Percentiles rank a stretch among this genome's conserved stretches.
phyloP scores from a whole-genome alignment of 2,329 filamentous ascomycete species.

The Aspergillus sclerotialis region DNA sequence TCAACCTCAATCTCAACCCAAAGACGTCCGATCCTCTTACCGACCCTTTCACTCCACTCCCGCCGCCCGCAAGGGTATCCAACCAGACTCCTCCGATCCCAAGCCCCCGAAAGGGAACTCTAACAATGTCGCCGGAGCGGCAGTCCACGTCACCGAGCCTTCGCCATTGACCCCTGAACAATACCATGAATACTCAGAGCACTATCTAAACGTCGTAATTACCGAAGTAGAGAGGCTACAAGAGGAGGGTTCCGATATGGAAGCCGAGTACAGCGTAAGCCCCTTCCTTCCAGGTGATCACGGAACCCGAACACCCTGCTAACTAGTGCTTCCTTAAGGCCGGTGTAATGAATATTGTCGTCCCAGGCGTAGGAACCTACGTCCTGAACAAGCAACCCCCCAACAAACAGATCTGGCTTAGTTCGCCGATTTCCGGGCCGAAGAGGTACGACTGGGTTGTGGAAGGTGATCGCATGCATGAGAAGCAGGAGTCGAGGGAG shows the following conservation, averaged over 20 bases:
- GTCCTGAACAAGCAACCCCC: conserved; percentile 98
- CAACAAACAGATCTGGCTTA: conserved; percentile 96
- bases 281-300: background rate
- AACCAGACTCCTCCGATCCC: conserved; percentile 54
- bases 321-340: conserved; percentile 47
- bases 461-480: conserved; percentile 59
- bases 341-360: conserved; percentile 72
- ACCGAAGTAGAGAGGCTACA: conserved; percentile 63
- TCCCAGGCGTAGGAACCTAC: conserved; percentile 68
- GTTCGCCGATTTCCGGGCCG: conserved; percentile 81
- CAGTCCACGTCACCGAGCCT: conserved; percentile 43
- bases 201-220: conserved; percentile 59
- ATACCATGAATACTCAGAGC: conserved; percentile 72
- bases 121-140: conserved; percentile 34
- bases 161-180: conserved; percentile 61
- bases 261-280: conserved; percentile 81
- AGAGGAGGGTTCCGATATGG: conserved; percentile 66
- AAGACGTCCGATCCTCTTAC: conserved; percentile 6
- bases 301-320: background rate
- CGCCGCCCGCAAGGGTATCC: conserved; percentile 44
- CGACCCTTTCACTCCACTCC: conserved; percentile 31
- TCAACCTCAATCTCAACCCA: conserved; percentile 6
- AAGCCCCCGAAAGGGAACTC: conserved; percentile 32
- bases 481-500: conserved; percentile 65
- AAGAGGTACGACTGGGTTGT: conserved; percentile 92